Evolutionary conservation across 1,284 basidiomycete genomes (phyloP), one percentile per base, ranked within the genome.

Genomic region (Apiotrichum mycotoxinovorans): DNA sequence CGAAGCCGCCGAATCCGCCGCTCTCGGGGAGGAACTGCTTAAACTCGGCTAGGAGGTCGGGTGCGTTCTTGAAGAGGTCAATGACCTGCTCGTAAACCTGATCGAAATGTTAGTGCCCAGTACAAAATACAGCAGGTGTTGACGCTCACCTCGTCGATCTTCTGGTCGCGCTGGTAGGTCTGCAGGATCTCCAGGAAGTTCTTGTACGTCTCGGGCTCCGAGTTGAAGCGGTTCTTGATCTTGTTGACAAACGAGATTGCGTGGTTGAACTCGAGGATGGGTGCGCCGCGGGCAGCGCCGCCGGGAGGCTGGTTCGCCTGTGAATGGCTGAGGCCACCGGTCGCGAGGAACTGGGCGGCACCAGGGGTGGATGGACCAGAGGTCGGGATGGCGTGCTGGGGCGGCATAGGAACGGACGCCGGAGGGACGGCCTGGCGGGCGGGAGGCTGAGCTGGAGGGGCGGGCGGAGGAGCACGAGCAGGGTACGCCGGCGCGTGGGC

Each of bases 211-310:
- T 95, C 91, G 23, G 88, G 87, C 65, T 97, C 92, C 62, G 88
- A 86, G n/a, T 85, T 81, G 78, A 89, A 98, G 49, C 94, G 86
- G 45, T 87, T 87, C 80, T 98, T 98, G 81, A 99, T 98, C 82
- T 94, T 95, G 83, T 98, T 98, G 67, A 99, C 87, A 74, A 95
- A 99, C 68, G 91, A 87, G 66, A 98, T 98, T 23, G 96, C 96
- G 72, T 95, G 92, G 75, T 97, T 93, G 81, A 98, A 98, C 74
- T 98, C 93, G 62, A 83, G 76, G 33, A 80, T 79, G n/a, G 79
- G 79, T 1, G 74, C 49, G 17, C 41, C 50, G 30, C 62, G 26
- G 34, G 66, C 66, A 22, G 66, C 64, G 22, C 67, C 67, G 42
- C 71, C 61, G 40, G 71, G 62, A n/a, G 68, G 66, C 37, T 65